Base-by-base conservation (phyloP, 768 basidiomycete species). In the Naganishia vishniacii region DNA sequence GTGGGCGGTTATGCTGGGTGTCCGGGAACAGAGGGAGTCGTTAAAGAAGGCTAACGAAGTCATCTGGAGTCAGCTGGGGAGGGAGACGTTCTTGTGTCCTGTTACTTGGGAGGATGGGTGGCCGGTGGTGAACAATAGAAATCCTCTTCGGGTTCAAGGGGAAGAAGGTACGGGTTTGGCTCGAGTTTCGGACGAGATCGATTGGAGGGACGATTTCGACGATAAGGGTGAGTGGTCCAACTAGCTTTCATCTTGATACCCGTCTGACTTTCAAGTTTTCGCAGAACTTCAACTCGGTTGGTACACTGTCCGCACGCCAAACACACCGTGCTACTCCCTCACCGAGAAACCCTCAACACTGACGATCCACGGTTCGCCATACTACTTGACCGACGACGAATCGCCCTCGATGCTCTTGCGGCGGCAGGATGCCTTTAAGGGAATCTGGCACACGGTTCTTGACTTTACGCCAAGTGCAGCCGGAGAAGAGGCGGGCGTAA, bases 51-150 rank as follows among this genome's bases (percentile, higher is more conserved):
- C 29, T 11, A 44, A 47, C 3, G 61, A 59, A 4, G 48, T 40
- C 2, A 29, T 45, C 13, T 40, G 48, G 49, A 59, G 62, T n/a
- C 78, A 78, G 0, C 66, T 78, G 75, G 79, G 78, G 7, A 65
- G 79, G n/a, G 79, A 80, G 65, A 79, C 79, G 11, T 75, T 79
- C 29, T 62, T 80, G 25, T 70, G 72, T 23, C 76, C 76, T 18
- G 61, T 62, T 3, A 47, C 48, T 13, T 62, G 61, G 61, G 46
- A n/a, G 34, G 47, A 62, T 8, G 70, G 68, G 11, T 72, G 73
- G 73, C 37, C 64, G 7, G 56, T 69, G 15, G 68, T 67, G 26
- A 68, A 71, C 56, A 37, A 47, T 13, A 41, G 65, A n/a, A 16
- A 69, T 49, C 67, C 65, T 16, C 60, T 69, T 37, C 59, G 62